Percentiles rank a stretch among this genome's conserved stretches.
phyloP scores from a whole-genome alignment of 805 yeast genomes.

The Jamesozyma lodderae region DNA sequence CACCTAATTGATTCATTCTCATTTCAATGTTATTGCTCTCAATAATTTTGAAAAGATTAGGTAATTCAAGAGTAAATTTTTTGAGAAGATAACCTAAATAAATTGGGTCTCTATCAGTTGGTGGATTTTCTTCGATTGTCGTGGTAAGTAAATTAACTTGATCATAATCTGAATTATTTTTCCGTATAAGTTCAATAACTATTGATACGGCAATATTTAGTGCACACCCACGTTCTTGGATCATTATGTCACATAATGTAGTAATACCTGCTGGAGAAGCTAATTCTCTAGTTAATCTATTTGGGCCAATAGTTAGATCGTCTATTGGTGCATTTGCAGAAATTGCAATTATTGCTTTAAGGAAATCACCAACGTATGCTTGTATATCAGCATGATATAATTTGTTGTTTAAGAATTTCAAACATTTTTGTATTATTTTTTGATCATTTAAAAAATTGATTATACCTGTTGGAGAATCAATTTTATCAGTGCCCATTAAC shows the following conservation, averaged over 20 bases:
- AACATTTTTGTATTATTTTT: conserved; percentile 56
- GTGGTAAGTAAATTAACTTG: conserved; percentile 69
- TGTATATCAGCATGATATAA: conserved; percentile 55
- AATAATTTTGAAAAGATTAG: conserved; percentile 10
- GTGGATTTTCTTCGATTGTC: conserved; percentile 75
- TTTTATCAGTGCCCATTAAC: conserved; percentile 82
- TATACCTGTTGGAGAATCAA: conserved; percentile 78
- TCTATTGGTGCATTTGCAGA: conserved; percentile 79
- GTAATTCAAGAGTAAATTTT: conserved; percentile 57
- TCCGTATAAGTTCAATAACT: conserved; percentile 83
- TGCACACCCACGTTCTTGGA: conserved; percentile 63
- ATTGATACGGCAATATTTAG: conserved; percentile 86
- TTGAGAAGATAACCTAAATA: conserved; percentile 78
- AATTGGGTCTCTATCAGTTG: conserved; percentile 81
- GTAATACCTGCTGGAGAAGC: conserved; percentile 60
- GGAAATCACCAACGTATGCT: conserved; percentile 84
- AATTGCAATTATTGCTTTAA: conserved; percentile 83
- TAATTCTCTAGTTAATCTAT: conserved; percentile 74
- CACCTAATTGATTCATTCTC: conserved; percentile 55
- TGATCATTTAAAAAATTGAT: conserved; percentile 67
- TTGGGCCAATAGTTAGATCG: conserved; percentile 83
- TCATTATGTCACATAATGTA: conserved; percentile 59
- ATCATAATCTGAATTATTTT: conserved; percentile 92
- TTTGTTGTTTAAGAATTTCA: conserved; percentile 52
- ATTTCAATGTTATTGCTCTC: conserved; percentile 15